Evolutionary conservation across 495 filamentous ascomycete species (phyloP), one percentile per base, ranked within the genome.

Genomic region (Trichodelitschia bisporula): DNA sequence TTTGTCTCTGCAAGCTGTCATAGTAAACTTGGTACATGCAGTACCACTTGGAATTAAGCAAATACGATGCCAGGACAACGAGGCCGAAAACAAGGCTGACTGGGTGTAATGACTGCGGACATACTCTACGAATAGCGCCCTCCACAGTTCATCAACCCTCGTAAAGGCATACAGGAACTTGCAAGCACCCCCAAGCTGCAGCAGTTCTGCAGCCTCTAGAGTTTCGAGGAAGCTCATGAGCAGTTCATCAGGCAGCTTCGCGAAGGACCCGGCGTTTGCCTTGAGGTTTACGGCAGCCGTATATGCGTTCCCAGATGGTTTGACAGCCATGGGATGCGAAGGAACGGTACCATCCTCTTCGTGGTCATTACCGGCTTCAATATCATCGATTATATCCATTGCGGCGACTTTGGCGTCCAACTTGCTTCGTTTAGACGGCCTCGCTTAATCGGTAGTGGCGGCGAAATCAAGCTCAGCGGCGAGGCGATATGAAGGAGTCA

Each of bases 151-250:
- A 35, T 95, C 86, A 19, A 63, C 63, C 23, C 73, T 58, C 25
- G 73, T 73, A 47, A 82, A 86, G 4, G 83, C 86, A 57, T 82
- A 89, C 11, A 93, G 58, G 19, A 77, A 76, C 47, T 73, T 80
- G 55, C 86, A 93, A 3, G 84, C 76, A 29, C 62, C 61, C n/a
- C 80, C 78, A 15, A 93, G 46, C 3, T 55, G 46, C 32, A 70
- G 46, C 29, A 97, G 51, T 26, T 60, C 56, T 17, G 40, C 34
- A 26, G 61, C 55, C 42, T 89, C 71, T 13, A 95, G 55, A 39
- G 50, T 65, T 46, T 91, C 84, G 33, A 95, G 49, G 14, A 91
- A 37, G 26, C 71, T 58, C 32, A 73, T 49, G 20, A 93, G 60
- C 41, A 91, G 42, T 47, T 95, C 84, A 41, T 97, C 86, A 4